Percentiles rank a stretch among this genome's conserved stretches.
phyloP scores from a whole-genome alignment of 495 filamentous ascomycete species.

The Apodospora peruviana region DNA sequence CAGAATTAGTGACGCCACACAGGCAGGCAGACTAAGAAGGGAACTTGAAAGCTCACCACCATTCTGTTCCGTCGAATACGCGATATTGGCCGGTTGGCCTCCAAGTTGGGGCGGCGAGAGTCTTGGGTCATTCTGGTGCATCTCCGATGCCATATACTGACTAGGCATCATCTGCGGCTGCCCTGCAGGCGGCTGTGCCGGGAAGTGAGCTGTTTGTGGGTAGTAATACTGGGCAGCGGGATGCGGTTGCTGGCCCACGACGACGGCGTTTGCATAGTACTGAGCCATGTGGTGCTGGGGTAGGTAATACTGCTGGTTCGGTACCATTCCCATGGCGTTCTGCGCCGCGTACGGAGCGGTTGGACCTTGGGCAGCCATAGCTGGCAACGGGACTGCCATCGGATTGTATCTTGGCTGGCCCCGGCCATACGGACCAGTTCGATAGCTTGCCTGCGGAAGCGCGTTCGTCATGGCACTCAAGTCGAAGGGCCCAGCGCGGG shows the following conservation, averaged over 20 bases:
- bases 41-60: conserved; percentile 15
- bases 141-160: conserved; percentile 20
- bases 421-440: conserved; percentile 25
- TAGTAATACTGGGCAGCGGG: conserved; percentile 35
- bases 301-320: conserved; percentile 33
- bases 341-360: conserved; percentile 39
- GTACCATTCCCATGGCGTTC: conserved; percentile 15
- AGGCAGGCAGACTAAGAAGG: too few relatives aligned
- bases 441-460: conserved; percentile 33
- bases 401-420: conserved; percentile 35
- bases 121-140: conserved; percentile 8
- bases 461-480: conserved; percentile 34
- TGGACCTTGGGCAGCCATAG: conserved; percentile 25
- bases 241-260: conserved; percentile 32
- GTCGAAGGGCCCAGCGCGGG: conserved; percentile 31
- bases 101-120: conserved; percentile 5
- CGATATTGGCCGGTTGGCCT: conserved; percentile 1
- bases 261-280: conserved; percentile 33
- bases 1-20: background rate
- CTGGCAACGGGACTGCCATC: background rate
- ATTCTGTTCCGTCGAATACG: conserved; percentile 1
- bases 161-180: conserved; percentile 25
- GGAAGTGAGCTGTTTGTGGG: conserved; percentile 22
- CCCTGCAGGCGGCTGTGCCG: conserved; percentile 19
- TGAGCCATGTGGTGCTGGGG: conserved; percentile 38